Base-by-base conservation (phyloP, 2,329 filamentous ascomycete species). In the Cercospora sojina region DNA sequence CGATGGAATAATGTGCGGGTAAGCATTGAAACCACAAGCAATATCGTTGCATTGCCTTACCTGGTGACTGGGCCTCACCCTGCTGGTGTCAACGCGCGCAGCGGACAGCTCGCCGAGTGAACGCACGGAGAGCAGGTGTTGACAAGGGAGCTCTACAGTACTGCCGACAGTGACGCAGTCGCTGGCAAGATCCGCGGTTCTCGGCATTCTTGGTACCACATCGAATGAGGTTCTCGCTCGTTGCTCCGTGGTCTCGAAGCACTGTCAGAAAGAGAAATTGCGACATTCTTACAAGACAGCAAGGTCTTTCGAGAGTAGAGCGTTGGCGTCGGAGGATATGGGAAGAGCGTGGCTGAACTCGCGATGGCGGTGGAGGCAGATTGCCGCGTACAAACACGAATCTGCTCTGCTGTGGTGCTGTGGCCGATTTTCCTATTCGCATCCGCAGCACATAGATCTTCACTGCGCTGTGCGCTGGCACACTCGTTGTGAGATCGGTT, bases 41-140 rank as follows among this genome's bases (percentile, higher is more conserved):
- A 57, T 13, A 57, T 57, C 53, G 53, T 35, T 57, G 53, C 29
- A 31, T 57, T 20, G 53, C 53, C 12, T 35, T 57, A 57, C 53
- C 27, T 57, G 53, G 53, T 35, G 53, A 62, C 38, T 18, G 53
- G 32, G 61, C 29, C 53, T 32, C 43, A 38, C 32, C 57, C 32
- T 47, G 38, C 57, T 25, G 25, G 20, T 12, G 29, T 59, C 32
- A 41, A 2, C 57, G 18, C 31, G 27, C 53, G 53, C 53, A 25
- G 12, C 29, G 27, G 53, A 31, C 25, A 25, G 53, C 29, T 32
- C 53, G 53, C 53, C 53, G n/a, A 56, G 25, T 27, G 53, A 56
- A 18, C 53, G 29, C 53, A 56, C 29, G 23, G n/a, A 31, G 12
- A 31, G 53, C 13, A 56, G 16, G 53, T 18, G 27, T 51, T 31